Evolutionary conservation across 495 filamentous ascomycete genomes (phyloP), one percentile per base, ranked within the genome.

Genomic region (Schizothecium vesticola): DNA sequence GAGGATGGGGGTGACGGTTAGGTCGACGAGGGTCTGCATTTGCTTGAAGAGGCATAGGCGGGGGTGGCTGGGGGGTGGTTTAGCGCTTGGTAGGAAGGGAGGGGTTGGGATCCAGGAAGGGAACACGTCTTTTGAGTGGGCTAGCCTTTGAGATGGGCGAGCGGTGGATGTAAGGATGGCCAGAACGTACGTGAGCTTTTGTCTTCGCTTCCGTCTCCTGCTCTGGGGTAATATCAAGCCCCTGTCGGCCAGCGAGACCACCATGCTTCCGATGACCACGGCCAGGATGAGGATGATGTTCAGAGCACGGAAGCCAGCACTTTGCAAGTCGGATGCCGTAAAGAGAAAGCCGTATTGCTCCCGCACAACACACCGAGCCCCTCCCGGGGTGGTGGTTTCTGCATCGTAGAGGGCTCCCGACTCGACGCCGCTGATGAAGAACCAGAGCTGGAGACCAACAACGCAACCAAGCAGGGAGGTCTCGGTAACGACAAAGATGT

Each of bases 381-480:
- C 67, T 19, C 24, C 23, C 25, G 25, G 24, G 28, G 64, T 19
- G 28, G 64, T 19, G 19, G 51, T 65, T 16, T 26, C 63, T 13
- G 12, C 26, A 23, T 24, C 51, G 22, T 65, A 21, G 9, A 69
- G 60, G 6, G 25, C 33, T 7, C 0, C 23, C 16, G 59, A 68
- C 19, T 71, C 67, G 1, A 76, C 66, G 0, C 73, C 76, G 0
- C 67, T 33, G 1, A 57, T 63, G 80, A 80, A 82, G 60, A 82
- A 81, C 79, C 80, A 83, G 1, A 80, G 33, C 67, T 81, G 74
- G 58, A 79, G 71, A 0, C 73, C 64, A 11, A 78, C 56, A 0
- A 76, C 73, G 16, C 78, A 62, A 2, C 79, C 51, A 25, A 78
- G 60, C 0, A 78, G 56, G 3, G 74, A 60, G 31, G 59, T 74